Evolutionary conservation across 2,329 filamentous ascomycete genomes (phyloP).

Genomic region (Periglandula ipomoeae): DNA sequence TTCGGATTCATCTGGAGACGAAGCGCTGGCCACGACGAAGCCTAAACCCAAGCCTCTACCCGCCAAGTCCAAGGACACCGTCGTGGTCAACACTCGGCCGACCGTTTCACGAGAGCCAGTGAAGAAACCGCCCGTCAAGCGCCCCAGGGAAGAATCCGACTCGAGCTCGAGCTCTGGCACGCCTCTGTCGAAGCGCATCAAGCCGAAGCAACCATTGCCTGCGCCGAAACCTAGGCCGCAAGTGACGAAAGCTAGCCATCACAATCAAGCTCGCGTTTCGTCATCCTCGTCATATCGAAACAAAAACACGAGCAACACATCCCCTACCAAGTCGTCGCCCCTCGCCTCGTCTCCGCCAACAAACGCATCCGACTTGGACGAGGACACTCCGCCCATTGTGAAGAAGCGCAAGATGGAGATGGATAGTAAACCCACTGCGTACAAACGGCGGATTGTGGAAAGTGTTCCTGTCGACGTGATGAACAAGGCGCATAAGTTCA

Average conservation of each 20-base stretch:
- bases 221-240: slow-evolving; percentile 31
- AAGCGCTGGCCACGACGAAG: slow-evolving; percentile 23
- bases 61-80: slow-evolving; percentile 23
- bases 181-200: slow-evolving; percentile 48
- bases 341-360: slow-evolving; percentile 57
- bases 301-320: slow-evolving; percentile 44
- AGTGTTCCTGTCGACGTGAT: slow-evolving; percentile 34
- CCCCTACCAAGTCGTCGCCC: slow-evolving; percentile 54
- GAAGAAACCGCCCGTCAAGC: slow-evolving; percentile 35
- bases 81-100: slow-evolving; percentile 24
- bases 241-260: slow-evolving; percentile 37
- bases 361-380: slow-evolving; percentile 54
- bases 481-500: slow-evolving; percentile 45
- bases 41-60: slow-evolving; percentile 20
- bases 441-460: slow-evolving; percentile 22
- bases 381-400: slow-evolving; percentile 20
- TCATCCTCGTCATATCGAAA: slow-evolving; percentile 26
- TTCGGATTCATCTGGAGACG: slow-evolving; percentile 45
- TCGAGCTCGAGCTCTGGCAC: slow-evolving; percentile 52
- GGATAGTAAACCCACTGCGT: slow-evolving; percentile 14
- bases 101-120: slow-evolving; percentile 21
- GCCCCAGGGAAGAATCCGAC: slow-evolving; percentile 41
- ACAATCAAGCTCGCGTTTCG: slow-evolving; percentile 27
- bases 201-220: slow-evolving; percentile 34
- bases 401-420: slow-evolving; percentile 36